These are phyloP conservation scores for Fraxinus ornus DNA, from an alignment of 305 asterid genomes.

Conservation along the genomic window DNA sequence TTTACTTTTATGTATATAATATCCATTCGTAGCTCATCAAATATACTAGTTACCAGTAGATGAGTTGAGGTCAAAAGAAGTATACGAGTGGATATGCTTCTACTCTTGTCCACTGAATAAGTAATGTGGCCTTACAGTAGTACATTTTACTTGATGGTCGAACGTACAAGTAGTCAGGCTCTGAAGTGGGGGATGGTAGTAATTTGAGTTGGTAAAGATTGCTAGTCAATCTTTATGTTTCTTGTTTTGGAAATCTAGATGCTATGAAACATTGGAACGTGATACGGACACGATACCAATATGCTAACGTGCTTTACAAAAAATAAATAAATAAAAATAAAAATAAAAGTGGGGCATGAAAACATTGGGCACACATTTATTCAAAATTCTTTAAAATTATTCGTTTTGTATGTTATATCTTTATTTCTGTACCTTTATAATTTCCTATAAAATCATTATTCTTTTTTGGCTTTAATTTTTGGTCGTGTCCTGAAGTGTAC, in stretches of 20 bases:
- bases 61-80: background rate
- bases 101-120: background rate
- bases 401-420: background rate
- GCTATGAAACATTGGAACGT: background rate
- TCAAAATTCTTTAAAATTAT: background rate
- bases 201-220: background rate
- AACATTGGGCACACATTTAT: background rate
- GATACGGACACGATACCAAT: background rate
- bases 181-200: background rate
- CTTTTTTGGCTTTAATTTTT: background rate
- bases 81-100: background rate
- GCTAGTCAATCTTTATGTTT: background rate
- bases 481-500: background rate
- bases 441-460: background rate
- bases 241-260: background rate
- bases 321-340: no score
- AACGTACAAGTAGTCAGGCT: background rate
- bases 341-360: background rate
- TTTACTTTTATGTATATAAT: background rate
- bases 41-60: background rate
- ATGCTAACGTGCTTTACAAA: background rate
- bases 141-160: background rate
- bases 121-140: background rate
- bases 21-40: conserved; percentile 17
- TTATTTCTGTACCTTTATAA: background rate